phyloP scores from a whole-genome alignment of 2,329 filamentous ascomycete species.

The Ceratocystis diversiconidia region DNA sequence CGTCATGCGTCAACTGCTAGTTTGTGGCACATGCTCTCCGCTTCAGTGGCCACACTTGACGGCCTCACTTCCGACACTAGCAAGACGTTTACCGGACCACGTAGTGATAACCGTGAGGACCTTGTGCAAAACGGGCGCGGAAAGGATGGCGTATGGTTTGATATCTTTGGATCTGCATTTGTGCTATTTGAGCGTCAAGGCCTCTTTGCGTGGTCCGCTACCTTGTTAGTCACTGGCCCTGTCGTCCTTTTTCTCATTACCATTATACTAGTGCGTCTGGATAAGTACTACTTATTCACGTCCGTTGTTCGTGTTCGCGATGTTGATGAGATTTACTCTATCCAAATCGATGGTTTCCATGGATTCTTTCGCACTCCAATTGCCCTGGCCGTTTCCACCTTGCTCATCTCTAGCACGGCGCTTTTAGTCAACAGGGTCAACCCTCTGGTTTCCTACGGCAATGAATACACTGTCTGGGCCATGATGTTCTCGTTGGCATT shows the following conservation, averaged over 20 bases:
- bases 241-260: slow-evolving; percentile 56
- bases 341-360: slow-evolving; percentile 59
- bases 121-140: slow-evolving; percentile 53
- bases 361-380: slow-evolving; percentile 78
- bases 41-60: slow-evolving; percentile 59
- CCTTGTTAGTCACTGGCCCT: slow-evolving; percentile 66
- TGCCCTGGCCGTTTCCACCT: slow-evolving; percentile 52
- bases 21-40: slow-evolving; percentile 92
- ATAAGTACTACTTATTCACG: slow-evolving; percentile 83
- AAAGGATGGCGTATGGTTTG: slow-evolving; percentile 77
- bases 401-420: slow-evolving; percentile 55
- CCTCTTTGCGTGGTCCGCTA: slow-evolving; percentile 77
- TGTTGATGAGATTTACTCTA: slow-evolving; percentile 44
- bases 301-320: slow-evolving; percentile 41
- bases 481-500: slow-evolving; percentile 77
- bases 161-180: slow-evolving; percentile 69
- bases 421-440: slow-evolving; percentile 72
- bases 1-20: slow-evolving; percentile 57
- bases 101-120: slow-evolving; percentile 39
- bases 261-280: slow-evolving; percentile 51
- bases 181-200: slow-evolving; percentile 67
- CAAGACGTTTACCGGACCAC: slow-evolving; percentile 47
- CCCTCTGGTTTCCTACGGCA: slow-evolving; percentile 82
- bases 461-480: slow-evolving; percentile 59
- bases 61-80: slow-evolving; percentile 55